phyloP scores from a whole-genome alignment of 1,284 basidiomycete genomes.

The Ustilago trichophora region DNA sequence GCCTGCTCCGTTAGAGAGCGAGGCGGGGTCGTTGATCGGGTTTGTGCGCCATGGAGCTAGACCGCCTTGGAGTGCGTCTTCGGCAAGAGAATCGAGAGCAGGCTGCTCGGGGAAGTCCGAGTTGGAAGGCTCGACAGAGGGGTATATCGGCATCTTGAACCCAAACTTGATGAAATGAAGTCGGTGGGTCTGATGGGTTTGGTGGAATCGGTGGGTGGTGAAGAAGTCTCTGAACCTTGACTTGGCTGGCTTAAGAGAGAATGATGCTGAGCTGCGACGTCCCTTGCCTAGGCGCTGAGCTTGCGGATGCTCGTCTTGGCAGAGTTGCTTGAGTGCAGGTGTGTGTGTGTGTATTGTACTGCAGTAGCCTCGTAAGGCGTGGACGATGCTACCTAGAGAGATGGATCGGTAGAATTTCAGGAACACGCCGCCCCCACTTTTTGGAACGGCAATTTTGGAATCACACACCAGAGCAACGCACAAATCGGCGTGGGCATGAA shows the following conservation, averaged over 20 bases:
- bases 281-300: too few species aligned
- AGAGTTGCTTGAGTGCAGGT: too few species aligned
- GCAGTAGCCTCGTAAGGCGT: too few species aligned
- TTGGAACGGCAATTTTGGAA: neutral
- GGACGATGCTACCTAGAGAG: too few species aligned
- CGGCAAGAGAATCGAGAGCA: slow-evolving; percentile 18
- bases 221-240: too few species aligned
- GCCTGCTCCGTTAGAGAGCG: slow-evolving; percentile 6
- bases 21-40: slow-evolving; percentile 18
- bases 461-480: too few species aligned
- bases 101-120: slow-evolving; percentile 39
- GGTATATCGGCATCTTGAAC: slow-evolving; percentile 44
- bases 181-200: neutral
- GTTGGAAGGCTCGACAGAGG: slow-evolving; percentile 36
- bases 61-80: slow-evolving; percentile 34
- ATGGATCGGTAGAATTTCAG: neutral
- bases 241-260: too few species aligned
- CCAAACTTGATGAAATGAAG: neutral
- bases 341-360: too few species aligned
- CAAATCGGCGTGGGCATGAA: slow-evolving; percentile 15
- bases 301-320: too few species aligned
- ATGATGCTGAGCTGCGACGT: too few species aligned
- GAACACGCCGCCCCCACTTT: slow-evolving; percentile 1
- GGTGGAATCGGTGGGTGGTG: too few species aligned
- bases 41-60: slow-evolving; percentile 34